phyloP scores from a whole-genome alignment of 192 early-diverging fungal genomes.

The Piromyces finnis region DNA sequence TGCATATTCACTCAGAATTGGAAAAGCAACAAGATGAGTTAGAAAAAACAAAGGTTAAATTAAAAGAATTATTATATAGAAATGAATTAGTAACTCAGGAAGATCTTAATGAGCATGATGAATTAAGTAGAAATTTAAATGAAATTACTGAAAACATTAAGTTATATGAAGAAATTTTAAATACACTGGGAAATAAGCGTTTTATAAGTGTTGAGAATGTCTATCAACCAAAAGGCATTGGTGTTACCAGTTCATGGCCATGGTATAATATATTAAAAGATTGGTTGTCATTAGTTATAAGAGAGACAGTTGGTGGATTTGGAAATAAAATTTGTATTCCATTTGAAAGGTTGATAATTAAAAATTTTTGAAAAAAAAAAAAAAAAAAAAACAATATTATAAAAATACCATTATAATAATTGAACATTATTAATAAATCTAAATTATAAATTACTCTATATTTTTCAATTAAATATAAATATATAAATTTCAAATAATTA shows the following conservation, averaged over 20 bases:
- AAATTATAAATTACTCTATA: no score
- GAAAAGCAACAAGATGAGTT: not conserved
- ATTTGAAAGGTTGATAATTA: conserved; percentile 32
- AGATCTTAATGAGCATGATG: not conserved
- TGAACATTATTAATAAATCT: no score
- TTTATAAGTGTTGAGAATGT: conserved; percentile 33
- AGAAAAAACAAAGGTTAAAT: not conserved
- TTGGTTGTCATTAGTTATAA: conserved; percentile 48
- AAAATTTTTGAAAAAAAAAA: not conserved
- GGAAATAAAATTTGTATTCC: conserved; percentile 8
- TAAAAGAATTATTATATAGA: not conserved
- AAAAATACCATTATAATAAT: not conserved
- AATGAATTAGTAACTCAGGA: not conserved
- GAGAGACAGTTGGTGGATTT: conserved; percentile 29
- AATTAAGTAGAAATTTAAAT: not conserved
- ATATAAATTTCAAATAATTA: conserved; percentile 8
- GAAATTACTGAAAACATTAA: conserved; percentile 30
- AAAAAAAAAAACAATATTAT: not conserved
- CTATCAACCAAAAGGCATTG: conserved; percentile 49
- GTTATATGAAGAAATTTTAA: conserved; percentile 41
- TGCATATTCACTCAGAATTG: not conserved
- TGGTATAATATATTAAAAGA: conserved; percentile 57
- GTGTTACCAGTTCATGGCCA: conserved; percentile 49
- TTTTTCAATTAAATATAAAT: no score
- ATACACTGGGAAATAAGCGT: conserved; percentile 29